Evolutionary conservation across 441 rosid genomes (phyloP), one percentile per base, ranked within the genome.

Genomic region (Pelargonium australe): DNA sequence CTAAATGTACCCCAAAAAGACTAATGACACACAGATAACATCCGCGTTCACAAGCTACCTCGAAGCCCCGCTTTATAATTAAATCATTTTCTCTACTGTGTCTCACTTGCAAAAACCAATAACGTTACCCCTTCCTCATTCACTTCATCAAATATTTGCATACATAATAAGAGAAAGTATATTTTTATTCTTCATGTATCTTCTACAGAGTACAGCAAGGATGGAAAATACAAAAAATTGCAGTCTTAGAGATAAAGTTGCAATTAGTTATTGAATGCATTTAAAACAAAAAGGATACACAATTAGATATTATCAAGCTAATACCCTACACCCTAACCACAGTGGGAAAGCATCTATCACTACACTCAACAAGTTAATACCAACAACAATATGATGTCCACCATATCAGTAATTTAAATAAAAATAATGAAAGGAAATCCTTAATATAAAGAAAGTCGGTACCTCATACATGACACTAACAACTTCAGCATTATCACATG

Each of bases 381-480:
- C n/a, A 45, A 10, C 51, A 12, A 45, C n/a, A 9, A 3, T 45
- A 13, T 12, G 8, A 45, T 45, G 4, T 11, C 51, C 51, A 45
- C 51, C 40, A 8, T 62, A 62, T 62, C 41, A 62, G 65, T 40
- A 62, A 62, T 28, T 20, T 62, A 16, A 28, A 11, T 25, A 7
- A 28, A 62, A 40, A 25, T 1, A 28, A 62, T 62, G 43, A 40
- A 6, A 12, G 40, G 4, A 61, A 62, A 13, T 12, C 7, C 1
- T n/a, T 62, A 62, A 61, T 11, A 74, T 31, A 63, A 43, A 17
- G 44, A 44, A 41, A 64, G 20, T 67, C 61, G 70, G 66, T 83
- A 95, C 99, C 98, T 95, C 99, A 47, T 95, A 95, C 98, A 92
- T 92, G 73, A 92, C 86, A 72, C 83, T 81, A 75, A 95, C 86